Base-by-base conservation (phyloP, 169 alveolate species). In the Plasmodium gonderi region DNA sequence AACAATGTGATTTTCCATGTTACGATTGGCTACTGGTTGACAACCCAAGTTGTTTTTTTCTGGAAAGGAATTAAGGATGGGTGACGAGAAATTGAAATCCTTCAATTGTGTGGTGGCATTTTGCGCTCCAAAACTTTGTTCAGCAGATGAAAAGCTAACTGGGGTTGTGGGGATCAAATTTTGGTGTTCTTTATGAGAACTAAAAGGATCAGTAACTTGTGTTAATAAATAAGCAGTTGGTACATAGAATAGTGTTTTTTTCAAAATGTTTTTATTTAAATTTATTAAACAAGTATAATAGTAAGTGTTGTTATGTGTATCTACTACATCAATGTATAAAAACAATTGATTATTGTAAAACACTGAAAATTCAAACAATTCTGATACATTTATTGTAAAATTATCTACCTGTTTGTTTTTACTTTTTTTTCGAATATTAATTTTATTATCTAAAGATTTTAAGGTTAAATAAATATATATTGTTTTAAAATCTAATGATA, bases 361-460 rank as follows among this genome's bases (percentile, higher is more conserved):
- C 42, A 75, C 47, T 26, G 79, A 38, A 65, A 75, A 85, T 31
- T 85, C 89, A 38, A 85, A 85, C 20, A 74, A 47, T 51, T 85
- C 92, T 49, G 92, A 85, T 6, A 85, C 42, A 45, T 85, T 74
- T 85, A 85, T 45, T 29, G 85, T 42, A 51, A 51, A 85, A 20
- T 85, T 85, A 7, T 75, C 79, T 1, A 85, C 79, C 17, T 51
- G 29, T 85, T 74, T 75, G 26, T 42, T 47, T 74, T 54, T 85
- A 65, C 79, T 85, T 38, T 75, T 85, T 33, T 85, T 85, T 75
- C 74, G 40, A 20, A 85, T 75, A 40, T 60, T 33, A 51, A 85
- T 75, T 85, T 85, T 74, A 23, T 85, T 85, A 67, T 85, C 92
- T 14, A 64, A 17, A 2, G 92, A 85, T 85, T 85, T 85, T 74